Base-by-base conservation (phyloP, 169 alveolate genomes). In the Cryptosporidium meleagridis region DNA sequence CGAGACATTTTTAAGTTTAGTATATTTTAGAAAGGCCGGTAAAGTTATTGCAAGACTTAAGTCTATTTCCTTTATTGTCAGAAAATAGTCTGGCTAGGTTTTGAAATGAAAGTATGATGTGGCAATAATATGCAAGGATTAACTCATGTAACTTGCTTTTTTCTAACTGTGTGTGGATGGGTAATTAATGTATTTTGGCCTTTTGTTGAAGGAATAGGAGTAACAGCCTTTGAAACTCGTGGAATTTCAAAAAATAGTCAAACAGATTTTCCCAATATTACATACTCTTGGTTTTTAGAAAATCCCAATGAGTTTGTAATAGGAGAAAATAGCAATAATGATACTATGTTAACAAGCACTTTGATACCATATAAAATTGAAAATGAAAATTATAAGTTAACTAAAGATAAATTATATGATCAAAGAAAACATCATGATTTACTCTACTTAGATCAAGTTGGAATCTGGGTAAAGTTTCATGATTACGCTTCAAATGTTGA, bases 1-100 rank as follows among this genome's bases (percentile, higher is more conserved):
- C 86, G 21, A 75, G 86, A 31, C 73, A 75, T 53, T 53, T 68
- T 4, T 75, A 35, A 61, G 21, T 48, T 48, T 48, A 48, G 21
- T 48, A 16, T 48, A 16, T 48, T 9, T 7, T 14, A 14, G 23
- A 16, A 48, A 48, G 14, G 21, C 7, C 14, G 55, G 55, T 48
- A 16, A 14, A 9, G 3, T 41, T 41, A 41, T 12, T 41, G 48
- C 16, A 45, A 8, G 21, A 45, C 21, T 45, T 0, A 45, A 45
- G 4, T 2, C 21, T 45, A 6, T 41, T 41, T 41, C 0, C 21
- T 45, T 45, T 45, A 3, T 45, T 45, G 21, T 45, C 16, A 3
- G 21, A 21, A 21, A 45, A 5, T 21, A 45, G 16, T 4, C 55
- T 45, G 14, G 21, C 21, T 21, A 7, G 21, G 18, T 12, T 45